Evolutionary conservation across 179 eudicot genomes (phyloP).

Genomic region (Spinacia oleracea): DNA sequence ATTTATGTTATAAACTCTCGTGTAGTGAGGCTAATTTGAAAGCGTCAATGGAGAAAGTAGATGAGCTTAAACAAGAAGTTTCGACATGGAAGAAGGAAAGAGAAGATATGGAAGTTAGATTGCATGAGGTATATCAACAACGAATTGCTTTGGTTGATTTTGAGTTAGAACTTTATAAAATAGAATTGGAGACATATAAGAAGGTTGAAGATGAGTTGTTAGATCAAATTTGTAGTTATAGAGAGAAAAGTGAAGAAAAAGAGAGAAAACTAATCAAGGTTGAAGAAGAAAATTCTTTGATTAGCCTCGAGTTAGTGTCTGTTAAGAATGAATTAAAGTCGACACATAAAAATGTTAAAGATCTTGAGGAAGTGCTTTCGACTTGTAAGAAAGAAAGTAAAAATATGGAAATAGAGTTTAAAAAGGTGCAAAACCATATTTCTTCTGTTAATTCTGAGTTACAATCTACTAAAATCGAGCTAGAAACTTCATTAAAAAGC

Average conservation of each 20-base stretch:
- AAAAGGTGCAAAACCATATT: neutral
- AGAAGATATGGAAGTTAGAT: slow-evolving; percentile 10
- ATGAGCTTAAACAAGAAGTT: slow-evolving; percentile 23
- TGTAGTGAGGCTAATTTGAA: slow-evolving; percentile 9
- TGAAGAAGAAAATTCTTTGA: neutral
- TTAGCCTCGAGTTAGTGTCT: slow-evolving; percentile 1
- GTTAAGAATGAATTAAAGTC: slow-evolving; percentile 10
- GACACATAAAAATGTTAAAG: slow-evolving; percentile 8
- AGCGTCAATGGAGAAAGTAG: slow-evolving; percentile 22
- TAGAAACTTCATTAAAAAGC: neutral
- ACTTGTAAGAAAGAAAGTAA: neutral
- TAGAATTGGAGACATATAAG: slow-evolving; percentile 34
- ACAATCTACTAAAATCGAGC: neutral
- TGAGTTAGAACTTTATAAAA: slow-evolving; percentile 29
- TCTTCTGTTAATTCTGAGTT: slow-evolving; percentile 16
- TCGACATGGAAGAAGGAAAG: slow-evolving; percentile 1
- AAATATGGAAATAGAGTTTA: neutral
- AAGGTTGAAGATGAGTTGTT: slow-evolving; percentile 24
- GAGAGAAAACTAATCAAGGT: neutral
- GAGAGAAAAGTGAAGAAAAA: slow-evolving; percentile 15
- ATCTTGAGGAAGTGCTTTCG: slow-evolving; percentile 15
- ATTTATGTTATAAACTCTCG: slow-evolving; percentile 4
- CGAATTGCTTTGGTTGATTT: slow-evolving; percentile 29
- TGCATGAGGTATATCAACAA: slow-evolving; percentile 20
- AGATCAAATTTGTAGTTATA: slow-evolving; percentile 20